These are phyloP conservation scores for Ogataea pini DNA, from an alignment of 805 yeast genomes.

Conservation along the genomic window DNA sequence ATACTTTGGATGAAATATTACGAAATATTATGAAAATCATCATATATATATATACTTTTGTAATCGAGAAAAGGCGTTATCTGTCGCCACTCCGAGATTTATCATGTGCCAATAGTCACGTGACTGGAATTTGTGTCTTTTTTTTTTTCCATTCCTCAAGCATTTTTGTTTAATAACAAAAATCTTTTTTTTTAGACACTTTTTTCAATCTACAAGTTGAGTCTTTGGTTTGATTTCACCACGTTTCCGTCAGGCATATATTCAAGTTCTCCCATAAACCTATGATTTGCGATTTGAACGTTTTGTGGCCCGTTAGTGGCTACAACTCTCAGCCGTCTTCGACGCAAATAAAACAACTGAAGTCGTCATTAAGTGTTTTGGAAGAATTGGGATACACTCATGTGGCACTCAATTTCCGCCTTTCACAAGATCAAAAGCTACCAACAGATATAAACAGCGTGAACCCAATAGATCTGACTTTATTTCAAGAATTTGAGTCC, in stretches of 20 bases:
- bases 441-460: constrained; percentile 43
- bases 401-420: constrained; percentile 67
- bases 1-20: too few species aligned
- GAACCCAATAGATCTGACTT: constrained; percentile 44
- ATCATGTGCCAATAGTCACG: background rate
- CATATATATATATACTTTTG: background rate
- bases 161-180: too few species aligned
- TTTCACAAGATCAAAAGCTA: constrained; percentile 49
- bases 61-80: constrained; percentile 3
- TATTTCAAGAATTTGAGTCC: constrained; percentile 37
- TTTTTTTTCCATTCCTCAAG: background rate
- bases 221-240: too few species aligned
- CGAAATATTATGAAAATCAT: background rate
- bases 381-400: constrained; percentile 70
- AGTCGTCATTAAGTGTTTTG: constrained; percentile 52
- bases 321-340: constrained; percentile 45
- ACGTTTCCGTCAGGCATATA: too few species aligned
- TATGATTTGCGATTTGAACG: constrained; percentile 67
- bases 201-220: too few species aligned
- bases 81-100: background rate
- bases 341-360: constrained; percentile 45
- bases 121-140: background rate
- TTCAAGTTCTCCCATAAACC: too few species aligned
- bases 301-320: constrained; percentile 66
- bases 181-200: too few species aligned